These are phyloP conservation scores for Penicillium lagena DNA, from an alignment of 495 filamentous ascomycete species.

Conservation along the genomic window DNA sequence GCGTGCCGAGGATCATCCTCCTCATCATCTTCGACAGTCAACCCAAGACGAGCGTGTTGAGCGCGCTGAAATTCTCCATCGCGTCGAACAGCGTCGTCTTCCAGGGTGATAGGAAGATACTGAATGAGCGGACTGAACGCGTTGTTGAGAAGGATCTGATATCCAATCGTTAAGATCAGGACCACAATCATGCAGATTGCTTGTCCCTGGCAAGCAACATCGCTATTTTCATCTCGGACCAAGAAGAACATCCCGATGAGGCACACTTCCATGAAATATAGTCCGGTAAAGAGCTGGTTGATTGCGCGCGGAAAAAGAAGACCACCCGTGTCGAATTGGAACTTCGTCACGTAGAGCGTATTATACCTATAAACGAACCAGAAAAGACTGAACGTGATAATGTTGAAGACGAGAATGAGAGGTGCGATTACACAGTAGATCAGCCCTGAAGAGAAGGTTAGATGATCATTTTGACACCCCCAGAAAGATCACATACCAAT, in stretches of 20 bases:
- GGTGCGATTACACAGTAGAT: constrained; percentile 90
- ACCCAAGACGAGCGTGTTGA: constrained; percentile 53
- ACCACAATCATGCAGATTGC: constrained; percentile 85
- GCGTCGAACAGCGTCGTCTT: constrained; percentile 85
- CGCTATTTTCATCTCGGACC: constrained; percentile 53
- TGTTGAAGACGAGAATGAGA: constrained; percentile 86
- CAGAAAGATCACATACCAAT: constrained; percentile 55
- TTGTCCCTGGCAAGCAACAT: constrained; percentile 66
- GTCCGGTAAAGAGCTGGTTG: constrained; percentile 90
- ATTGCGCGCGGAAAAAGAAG: constrained; percentile 88
- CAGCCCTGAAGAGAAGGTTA: constrained; percentile 42
- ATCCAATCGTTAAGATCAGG: constrained; percentile 64
- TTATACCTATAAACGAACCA: constrained; percentile 97
- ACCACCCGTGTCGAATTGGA: constrained; percentile 86
- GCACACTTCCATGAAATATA: constrained; percentile 93
- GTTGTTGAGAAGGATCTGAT: constrained; percentile 75
- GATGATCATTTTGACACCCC: not conserved
- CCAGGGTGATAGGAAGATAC: constrained; percentile 90
- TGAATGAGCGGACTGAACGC: constrained; percentile 81
- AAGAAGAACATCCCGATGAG: constrained; percentile 90
- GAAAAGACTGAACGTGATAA: constrained; percentile 88
- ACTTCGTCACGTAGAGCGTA: constrained; percentile 91
- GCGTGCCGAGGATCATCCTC: constrained; percentile 36
- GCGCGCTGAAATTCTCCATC: constrained; percentile 83
- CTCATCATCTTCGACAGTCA: constrained; percentile 34